Evolutionary conservation across 2,329 filamentous ascomycete genomes (phyloP).

Genomic region (Calonectria hongkongensis): DNA sequence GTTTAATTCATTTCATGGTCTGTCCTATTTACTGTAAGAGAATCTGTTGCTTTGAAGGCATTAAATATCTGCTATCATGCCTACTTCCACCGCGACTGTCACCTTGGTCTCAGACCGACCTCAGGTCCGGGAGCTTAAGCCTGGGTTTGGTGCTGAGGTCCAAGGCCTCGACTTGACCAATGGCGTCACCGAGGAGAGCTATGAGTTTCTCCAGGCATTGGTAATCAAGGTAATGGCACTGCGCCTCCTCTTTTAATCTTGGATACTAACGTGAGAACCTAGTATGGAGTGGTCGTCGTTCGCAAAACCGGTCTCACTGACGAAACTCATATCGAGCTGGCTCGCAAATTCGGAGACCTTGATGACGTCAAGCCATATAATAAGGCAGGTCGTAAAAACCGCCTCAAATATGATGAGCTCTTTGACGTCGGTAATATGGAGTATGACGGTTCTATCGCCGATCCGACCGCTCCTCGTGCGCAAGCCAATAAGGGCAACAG

Average conservation of each 20-base stretch:
- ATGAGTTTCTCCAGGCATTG: not conserved
- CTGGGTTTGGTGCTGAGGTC: slow-evolving; percentile 16
- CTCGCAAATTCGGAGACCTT: slow-evolving; percentile 70
- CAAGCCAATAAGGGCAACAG: slow-evolving; percentile 67
- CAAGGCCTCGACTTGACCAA: slow-evolving; percentile 7
- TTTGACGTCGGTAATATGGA: slow-evolving; percentile 76
- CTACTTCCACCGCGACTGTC: not conserved
- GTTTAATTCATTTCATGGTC: no score
- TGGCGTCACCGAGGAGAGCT: slow-evolving; percentile 8
- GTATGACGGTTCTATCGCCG: slow-evolving; percentile 65
- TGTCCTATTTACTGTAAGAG: not conserved
- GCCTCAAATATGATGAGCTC: slow-evolving; percentile 69
- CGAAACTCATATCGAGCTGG: slow-evolving; percentile 70
- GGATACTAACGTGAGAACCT: not conserved
- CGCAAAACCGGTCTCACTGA: slow-evolving; percentile 71
- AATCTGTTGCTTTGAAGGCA: not conserved
- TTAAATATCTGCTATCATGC: not conserved
- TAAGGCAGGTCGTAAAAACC: slow-evolving; percentile 65
- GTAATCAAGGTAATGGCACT: not conserved
- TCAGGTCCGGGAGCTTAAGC: not conserved
- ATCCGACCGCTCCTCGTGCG: slow-evolving; percentile 62
- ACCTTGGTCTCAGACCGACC: not conserved
- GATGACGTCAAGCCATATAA: slow-evolving; percentile 73
- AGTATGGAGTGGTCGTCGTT: slow-evolving; percentile 59
- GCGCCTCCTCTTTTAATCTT: no score